Evolutionary conservation across 495 filamentous ascomycete genomes (phyloP).

Genomic region (Penicillium turbatum): DNA sequence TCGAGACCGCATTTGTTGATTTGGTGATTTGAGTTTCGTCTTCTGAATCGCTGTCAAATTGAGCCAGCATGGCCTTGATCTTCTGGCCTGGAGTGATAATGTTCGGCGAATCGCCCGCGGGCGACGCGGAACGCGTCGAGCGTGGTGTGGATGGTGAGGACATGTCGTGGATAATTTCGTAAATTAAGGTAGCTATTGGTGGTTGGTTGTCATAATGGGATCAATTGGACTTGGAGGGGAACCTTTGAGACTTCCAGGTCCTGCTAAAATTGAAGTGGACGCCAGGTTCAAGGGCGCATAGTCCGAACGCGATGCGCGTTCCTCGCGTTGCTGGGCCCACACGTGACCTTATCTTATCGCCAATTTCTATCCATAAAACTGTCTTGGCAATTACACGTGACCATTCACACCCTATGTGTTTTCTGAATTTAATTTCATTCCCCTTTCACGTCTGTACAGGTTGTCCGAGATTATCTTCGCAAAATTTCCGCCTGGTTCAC

Average conservation of each 20-base stretch:
- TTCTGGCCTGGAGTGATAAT: slow-evolving; percentile 66
- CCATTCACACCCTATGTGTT: no score
- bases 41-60: slow-evolving; percentile 56
- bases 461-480: no score
- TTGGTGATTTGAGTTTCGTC: slow-evolving; percentile 37
- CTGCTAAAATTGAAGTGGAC: slow-evolving; percentile 1
- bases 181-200: background rate
- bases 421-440: no score
- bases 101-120: slow-evolving; percentile 28
- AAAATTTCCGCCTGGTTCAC: no score
- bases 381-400: no score
- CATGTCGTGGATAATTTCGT: slow-evolving; percentile 24
- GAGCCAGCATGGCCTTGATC: slow-evolving; percentile 63
- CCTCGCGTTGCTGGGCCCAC: slow-evolving; percentile 24
- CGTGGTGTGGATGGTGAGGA: slow-evolving; percentile 42
- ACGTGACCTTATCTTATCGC: slow-evolving; percentile 25
- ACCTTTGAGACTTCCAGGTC: slow-evolving; percentile 2
- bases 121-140: slow-evolving; percentile 40
- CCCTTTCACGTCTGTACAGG: no score
- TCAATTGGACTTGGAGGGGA: slow-evolving; percentile 1
- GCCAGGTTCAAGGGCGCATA: slow-evolving; percentile 24
- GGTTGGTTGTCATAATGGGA: slow-evolving; percentile 1
- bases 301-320: slow-evolving; percentile 27
- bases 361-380: background rate
- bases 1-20: slow-evolving; percentile 2